Evolutionary conservation across 768 basidiomycete genomes (phyloP).

Genomic region (Lactarius hatsudake): DNA sequence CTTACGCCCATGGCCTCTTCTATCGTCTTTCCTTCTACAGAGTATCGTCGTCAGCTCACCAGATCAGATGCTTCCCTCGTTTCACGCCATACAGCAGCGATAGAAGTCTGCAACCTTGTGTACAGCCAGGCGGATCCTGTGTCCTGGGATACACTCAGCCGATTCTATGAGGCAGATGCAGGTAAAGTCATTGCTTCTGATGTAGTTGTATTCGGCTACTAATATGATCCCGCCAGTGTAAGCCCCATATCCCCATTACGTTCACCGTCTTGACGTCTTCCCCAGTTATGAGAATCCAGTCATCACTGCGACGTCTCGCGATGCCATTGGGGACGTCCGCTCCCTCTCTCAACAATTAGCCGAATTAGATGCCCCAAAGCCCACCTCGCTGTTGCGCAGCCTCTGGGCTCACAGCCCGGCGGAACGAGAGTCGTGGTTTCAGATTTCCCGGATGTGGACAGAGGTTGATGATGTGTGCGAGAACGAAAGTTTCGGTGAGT

Average conservation of each 20-base stretch:
- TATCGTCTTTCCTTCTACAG: conserved; percentile 24
- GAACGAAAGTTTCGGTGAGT: conserved; percentile 73
- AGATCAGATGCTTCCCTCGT: conserved; percentile 29
- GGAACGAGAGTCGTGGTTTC: conserved; percentile 50
- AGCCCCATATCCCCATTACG: conserved; percentile 21
- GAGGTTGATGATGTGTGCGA: conserved; percentile 74
- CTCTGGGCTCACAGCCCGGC: conserved; percentile 41
- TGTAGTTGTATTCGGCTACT: conserved; percentile 10
- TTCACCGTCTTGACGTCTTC: conserved; percentile 40
- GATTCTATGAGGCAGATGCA: conserved; percentile 71
- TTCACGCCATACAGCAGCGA: conserved; percentile 53
- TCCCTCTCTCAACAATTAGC: conserved; percentile 57
- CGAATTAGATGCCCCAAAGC: conserved; percentile 64
- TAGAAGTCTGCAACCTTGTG: conserved; percentile 69
- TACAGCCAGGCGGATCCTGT: conserved; percentile 52
- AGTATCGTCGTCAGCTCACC: conserved; percentile 12
- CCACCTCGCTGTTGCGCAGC: conserved; percentile 55
- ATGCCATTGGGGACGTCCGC: conserved; percentile 70
- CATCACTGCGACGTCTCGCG: conserved; percentile 70
- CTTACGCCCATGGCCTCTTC: conserved; percentile 32
- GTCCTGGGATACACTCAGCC: conserved; percentile 52
- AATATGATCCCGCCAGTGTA: conserved; percentile 25
- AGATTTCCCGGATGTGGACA: conserved; percentile 66
- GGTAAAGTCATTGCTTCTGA: conserved; percentile 41
- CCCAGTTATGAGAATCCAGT: conserved; percentile 76